Base-by-base conservation (phyloP, 1,284 basidiomycete genomes). In the Wolfiporia cocos region DNA sequence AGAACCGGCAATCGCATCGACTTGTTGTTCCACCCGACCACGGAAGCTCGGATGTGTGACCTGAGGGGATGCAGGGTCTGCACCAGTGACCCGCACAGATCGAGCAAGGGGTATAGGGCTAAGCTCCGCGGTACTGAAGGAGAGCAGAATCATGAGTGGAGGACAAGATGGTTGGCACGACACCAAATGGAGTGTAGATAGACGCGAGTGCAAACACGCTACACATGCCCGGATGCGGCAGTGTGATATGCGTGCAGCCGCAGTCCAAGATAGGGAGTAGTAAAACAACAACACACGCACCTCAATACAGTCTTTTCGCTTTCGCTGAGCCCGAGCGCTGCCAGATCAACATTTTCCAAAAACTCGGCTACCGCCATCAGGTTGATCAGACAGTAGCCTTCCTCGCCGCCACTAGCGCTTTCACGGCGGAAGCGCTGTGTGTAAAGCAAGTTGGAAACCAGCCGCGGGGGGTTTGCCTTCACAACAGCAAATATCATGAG, bases 321-420 rank as follows among this genome's bases (percentile, higher is more conserved):
- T 20, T 83, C 80, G 4, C 78, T 78, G 7, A 96, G 67, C 0
- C 92, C 92, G 10, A 97, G 68, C 4, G 81, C 86, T 6, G 74
- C 80, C 39, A 94, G 69, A 61, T 94, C 90, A 19, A 96, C 91
- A 54, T 92, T 89, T 65, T 94, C 90, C 31, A 97, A 67, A 60
- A 96, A 97, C 56, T 95, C 92, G 2, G 90, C 88, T 1, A 93
- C 92, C 5, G 94, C 94, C 66, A 94, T 82, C 23, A 95, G 70
- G 62, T 96, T 97, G 59, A 96, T 88, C 22, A 95, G 73, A 49
- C 92, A 96, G 59, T 94, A 97, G 41, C 80, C 82, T 50, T 90
- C 87, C 57, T 96, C 92, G 1, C 92, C 92, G 3, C 82, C 68
- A 34, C 86, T 70, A 3, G 77, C 70, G n/a, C 46, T 47, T 40